A percentile compares a stretch with the other conserved stretches of the same genome.
These are phyloP conservation scores for Smittium culicis DNA, from an alignment of 371 early-diverging fungal species.

Conservation along the genomic window DNA sequence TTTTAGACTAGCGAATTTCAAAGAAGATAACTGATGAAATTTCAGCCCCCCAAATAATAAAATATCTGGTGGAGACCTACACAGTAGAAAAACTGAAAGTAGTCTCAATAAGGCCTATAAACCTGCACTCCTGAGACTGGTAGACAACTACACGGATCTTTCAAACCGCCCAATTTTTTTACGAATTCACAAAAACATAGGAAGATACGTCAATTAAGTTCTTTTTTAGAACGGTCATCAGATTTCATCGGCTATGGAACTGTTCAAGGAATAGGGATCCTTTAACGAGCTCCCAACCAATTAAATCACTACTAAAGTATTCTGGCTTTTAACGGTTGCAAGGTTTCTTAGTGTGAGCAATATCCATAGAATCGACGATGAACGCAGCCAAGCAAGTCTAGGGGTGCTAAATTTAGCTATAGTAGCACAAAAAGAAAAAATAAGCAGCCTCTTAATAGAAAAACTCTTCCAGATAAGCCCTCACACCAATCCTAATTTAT, in stretches of 20 bases:
- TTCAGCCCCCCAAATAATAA: not conserved
- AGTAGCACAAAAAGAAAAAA: not conserved
- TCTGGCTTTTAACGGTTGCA: not conserved
- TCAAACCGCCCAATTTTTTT: not conserved
- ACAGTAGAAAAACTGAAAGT: not conserved
- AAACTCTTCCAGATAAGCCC: not conserved
- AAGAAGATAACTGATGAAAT: not conserved
- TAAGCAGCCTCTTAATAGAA: not conserved
- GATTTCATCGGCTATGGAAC: not conserved
- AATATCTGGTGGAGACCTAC: not conserved
- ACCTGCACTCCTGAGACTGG: not conserved
- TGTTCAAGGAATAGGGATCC: not conserved
- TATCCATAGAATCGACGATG: not conserved
- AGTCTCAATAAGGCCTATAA: not conserved
- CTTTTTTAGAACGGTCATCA: not conserved
- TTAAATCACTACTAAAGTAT: not conserved
- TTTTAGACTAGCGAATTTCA: not conserved
- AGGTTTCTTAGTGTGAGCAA: not conserved
- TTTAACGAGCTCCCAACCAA: not conserved
- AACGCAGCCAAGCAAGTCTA: not conserved
- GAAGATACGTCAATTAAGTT: not conserved
- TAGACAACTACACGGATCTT: not conserved
- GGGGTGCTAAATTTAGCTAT: not conserved
- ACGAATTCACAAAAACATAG: not conserved
- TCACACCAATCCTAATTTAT: not conserved